phyloP scores from a whole-genome alignment of 192 early-diverging fungal species.

The Coemansia nantahalensis region DNA sequence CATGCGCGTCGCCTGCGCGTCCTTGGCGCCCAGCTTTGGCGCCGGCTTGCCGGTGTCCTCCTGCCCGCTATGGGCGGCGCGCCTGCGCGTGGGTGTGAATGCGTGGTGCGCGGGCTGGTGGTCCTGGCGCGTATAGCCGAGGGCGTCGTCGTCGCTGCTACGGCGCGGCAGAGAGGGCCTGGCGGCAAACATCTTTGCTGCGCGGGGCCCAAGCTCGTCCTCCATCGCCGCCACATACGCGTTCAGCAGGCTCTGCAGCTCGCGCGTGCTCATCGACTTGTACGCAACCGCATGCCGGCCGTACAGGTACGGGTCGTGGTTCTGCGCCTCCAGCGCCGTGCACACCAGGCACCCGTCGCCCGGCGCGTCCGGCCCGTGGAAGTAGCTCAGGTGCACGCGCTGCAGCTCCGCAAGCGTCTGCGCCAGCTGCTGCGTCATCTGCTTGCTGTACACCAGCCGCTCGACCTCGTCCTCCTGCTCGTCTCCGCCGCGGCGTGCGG shows the following conservation, averaged over 20 bases:
- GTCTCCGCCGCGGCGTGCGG: too few species aligned
- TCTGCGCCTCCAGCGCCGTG: conserved; percentile 30
- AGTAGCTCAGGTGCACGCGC: conserved; percentile 35
- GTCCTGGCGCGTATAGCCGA: neutral
- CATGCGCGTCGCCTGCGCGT: conserved; percentile 5
- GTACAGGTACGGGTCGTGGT: conserved; percentile 49
- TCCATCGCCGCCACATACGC: conserved; percentile 49
- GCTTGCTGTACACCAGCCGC: conserved; percentile 5
- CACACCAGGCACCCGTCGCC: conserved; percentile 24
- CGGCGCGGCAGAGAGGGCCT: too few species aligned
- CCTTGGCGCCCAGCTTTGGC: neutral
- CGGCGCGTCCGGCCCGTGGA: conserved; percentile 8
- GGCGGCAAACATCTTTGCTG: neutral
- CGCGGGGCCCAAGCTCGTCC: conserved; percentile 10
- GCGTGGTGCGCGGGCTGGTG: conserved; percentile 9
- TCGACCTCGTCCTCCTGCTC: conserved; percentile 10
- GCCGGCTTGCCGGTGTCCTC: too few species aligned
- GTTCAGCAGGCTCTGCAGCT: conserved; percentile 44
- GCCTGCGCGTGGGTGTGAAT: conserved; percentile 30
- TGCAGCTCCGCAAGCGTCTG: conserved; percentile 42
- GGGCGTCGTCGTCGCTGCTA: neutral
- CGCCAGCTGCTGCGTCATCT: conserved; percentile 35
- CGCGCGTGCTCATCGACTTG: conserved; percentile 32
- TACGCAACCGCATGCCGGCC: conserved; percentile 34
- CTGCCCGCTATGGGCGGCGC: too few species aligned